Evolutionary conservation across 805 yeast species (phyloP).

Genomic region (Vanderwaltozyma yarrowii): DNA sequence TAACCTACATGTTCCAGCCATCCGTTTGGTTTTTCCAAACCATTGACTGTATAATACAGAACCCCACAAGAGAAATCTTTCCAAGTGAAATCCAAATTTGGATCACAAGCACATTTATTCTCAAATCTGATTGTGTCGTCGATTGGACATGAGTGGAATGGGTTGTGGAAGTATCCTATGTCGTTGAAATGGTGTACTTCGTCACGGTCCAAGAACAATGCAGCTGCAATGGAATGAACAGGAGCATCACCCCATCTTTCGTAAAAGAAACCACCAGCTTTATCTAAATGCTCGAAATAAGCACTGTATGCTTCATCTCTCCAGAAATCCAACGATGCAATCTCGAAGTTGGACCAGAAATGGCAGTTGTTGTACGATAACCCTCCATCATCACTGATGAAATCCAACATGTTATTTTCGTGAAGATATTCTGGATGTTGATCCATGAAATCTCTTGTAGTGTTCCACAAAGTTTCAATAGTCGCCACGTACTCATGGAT

Average conservation of each 20-base stretch:
- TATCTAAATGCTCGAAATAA: conserved; percentile 60
- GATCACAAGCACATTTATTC: conserved; percentile 66
- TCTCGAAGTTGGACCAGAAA: conserved; percentile 82
- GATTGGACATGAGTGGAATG: conserved; percentile 68
- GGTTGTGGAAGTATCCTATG: conserved; percentile 71
- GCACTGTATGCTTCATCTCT: conserved; percentile 58
- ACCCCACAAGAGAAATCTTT: conserved; percentile 60
- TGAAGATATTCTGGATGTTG: conserved; percentile 50
- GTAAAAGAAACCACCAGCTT: conserved; percentile 74
- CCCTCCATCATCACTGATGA: conserved; percentile 63
- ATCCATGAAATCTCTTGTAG: conserved; percentile 54
- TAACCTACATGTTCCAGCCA: conserved; percentile 38
- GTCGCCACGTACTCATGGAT: conserved; percentile 63
- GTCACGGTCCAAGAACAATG: conserved; percentile 55
- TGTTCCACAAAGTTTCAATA: conserved; percentile 68
- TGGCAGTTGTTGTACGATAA: conserved; percentile 76
- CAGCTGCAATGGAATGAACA: conserved; percentile 70
- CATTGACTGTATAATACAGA: conserved; percentile 44
- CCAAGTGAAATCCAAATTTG: conserved; percentile 66
- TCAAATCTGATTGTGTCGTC: conserved; percentile 45
- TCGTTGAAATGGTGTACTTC: conserved; percentile 69
- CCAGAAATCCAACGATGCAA: conserved; percentile 67
- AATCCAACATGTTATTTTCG: conserved; percentile 55
- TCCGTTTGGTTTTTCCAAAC: conserved; percentile 45
- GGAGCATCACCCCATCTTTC: conserved; percentile 94